Base-by-base conservation (phyloP, 2,329 filamentous ascomycete genomes). In the Aspergillus sergii region DNA sequence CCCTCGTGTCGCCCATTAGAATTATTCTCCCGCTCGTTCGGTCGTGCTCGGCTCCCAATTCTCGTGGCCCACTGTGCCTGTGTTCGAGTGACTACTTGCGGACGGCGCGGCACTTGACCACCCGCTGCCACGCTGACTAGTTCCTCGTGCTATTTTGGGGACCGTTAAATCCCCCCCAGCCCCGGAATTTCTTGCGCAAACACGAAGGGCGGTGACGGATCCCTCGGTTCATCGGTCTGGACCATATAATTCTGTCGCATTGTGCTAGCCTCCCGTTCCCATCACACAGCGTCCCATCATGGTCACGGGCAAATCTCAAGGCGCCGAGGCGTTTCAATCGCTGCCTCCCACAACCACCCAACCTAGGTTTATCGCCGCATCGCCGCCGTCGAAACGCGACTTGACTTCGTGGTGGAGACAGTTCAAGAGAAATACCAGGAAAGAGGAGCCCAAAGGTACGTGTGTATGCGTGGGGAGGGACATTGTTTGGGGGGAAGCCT, bases 341-440 rank as follows among this genome's bases (percentile, higher is more conserved):
- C 71, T 73, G 62, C 71, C 72, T 61, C 64, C 72, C 63, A 63
- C 71, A 19, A 61, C 71, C 39, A 64, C 71, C 46, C 69, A 80
- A 62, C 78, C 75, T 78, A 80, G 79, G 73, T 84, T 76, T 75
- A 85, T 76, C 62, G 79, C 83, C 62, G 82, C 85, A 72, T 93
- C 92, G 48, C 92, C 91, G 60, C 92, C 92, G 34, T 92, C 89
- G 69, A 96, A 91, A 82, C 89, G 92, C 76, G 93, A 97, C 77
- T 84, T 98, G 71, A 91, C 93, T 71, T 96, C 92, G 64, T 99
- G 95, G 95, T 98, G 95, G 95, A 97, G 93, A 80, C 89, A 90
- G 72, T 98, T 99, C 82, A 95, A 95, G 81, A 86, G 91, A 59
- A 85, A 84, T 67, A 81, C 84, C 59, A 87, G 88, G 74, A 86